Percentiles rank a stretch among this genome's conserved stretches.
Evolutionary conservation across 2,329 filamentous ascomycete genomes (phyloP).

Genomic region (Pseudogymnoascus sp.): DNA sequence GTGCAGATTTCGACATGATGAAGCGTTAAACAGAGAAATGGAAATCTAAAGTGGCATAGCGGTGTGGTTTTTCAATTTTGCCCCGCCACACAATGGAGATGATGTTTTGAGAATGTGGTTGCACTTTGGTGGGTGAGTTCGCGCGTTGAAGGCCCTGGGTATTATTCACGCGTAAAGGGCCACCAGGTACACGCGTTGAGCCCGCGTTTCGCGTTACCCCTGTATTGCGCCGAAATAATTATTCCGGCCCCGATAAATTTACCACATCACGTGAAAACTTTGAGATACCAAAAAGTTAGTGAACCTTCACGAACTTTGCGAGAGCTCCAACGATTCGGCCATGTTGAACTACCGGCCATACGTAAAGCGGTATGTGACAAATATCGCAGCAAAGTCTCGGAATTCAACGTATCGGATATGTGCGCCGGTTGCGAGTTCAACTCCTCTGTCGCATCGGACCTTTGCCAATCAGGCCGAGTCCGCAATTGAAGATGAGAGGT

Average conservation of each 20-base stretch:
- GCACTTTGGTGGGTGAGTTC: slow-evolving; percentile 3
- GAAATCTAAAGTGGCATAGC: neutral
- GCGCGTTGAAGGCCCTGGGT: neutral
- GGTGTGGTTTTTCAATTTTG: neutral
- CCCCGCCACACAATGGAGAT: neutral
- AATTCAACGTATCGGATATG: neutral
- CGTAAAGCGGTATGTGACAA: slow-evolving; percentile 1
- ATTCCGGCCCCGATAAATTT: neutral
- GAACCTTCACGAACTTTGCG: slow-evolving; percentile 4
- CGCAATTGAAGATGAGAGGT: neutral
- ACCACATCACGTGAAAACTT: slow-evolving; percentile 7
- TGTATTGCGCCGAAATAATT: neutral
- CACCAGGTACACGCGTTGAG: neutral
- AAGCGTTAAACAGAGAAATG: neutral
- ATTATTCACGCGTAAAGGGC: slow-evolving; percentile 1
- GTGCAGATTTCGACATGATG: slow-evolving; percentile 28
- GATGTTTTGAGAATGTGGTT: neutral
- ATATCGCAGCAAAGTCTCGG: neutral
- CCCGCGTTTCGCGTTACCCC: slow-evolving; percentile 5
- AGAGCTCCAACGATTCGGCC: slow-evolving; percentile 5
- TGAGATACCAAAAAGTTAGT: slow-evolving; percentile 1
- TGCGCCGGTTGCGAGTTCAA: neutral
- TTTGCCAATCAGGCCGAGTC: slow-evolving; percentile 1
- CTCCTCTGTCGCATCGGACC: neutral
- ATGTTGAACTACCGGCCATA: slow-evolving; percentile 6